These are phyloP conservation scores for Dalbergia cochinchinensis DNA, from an alignment of 306 rosid species.

Conservation along the genomic window DNA sequence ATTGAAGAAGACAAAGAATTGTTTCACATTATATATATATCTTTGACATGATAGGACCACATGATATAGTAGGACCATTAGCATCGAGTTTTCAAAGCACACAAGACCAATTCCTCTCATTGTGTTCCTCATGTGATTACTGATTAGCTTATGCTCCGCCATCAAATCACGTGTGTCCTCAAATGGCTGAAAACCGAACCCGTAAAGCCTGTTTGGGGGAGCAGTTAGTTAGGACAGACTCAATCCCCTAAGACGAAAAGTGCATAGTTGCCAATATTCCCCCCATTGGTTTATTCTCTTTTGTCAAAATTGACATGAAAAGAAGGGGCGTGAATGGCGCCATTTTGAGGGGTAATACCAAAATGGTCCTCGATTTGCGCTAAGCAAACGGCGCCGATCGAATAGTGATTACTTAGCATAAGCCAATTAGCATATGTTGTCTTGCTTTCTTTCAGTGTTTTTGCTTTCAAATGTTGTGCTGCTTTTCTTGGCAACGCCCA, in stretches of 20 bases:
- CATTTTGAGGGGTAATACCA: constrained; percentile 24
- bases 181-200: constrained; percentile 44
- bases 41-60: constrained; percentile 28
- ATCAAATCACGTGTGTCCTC: constrained; percentile 35
- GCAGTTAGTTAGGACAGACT: neutral
- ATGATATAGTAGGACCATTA: constrained; percentile 31
- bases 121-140: constrained; percentile 51
- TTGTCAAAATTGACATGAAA: constrained; percentile 43
- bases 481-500: constrained; percentile 49
- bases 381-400: constrained; percentile 59
- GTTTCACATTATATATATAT: neutral
- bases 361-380: constrained; percentile 58
- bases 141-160: constrained; percentile 38
- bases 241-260: constrained; percentile 35
- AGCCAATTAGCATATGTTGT: neutral
- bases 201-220: constrained; percentile 41
- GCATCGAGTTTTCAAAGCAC: constrained; percentile 4
- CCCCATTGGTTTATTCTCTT: constrained; percentile 7
- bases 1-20: neutral
- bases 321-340: constrained; percentile 73
- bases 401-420: constrained; percentile 34
- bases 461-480: constrained; percentile 48
- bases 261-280: constrained; percentile 22
- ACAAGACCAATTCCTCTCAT: constrained; percentile 45
- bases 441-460: constrained; percentile 31